Evolutionary conservation across 2,329 filamentous ascomycete genomes (phyloP), one percentile per base, ranked within the genome.

Genomic region (Aspergillus vadensis): DNA sequence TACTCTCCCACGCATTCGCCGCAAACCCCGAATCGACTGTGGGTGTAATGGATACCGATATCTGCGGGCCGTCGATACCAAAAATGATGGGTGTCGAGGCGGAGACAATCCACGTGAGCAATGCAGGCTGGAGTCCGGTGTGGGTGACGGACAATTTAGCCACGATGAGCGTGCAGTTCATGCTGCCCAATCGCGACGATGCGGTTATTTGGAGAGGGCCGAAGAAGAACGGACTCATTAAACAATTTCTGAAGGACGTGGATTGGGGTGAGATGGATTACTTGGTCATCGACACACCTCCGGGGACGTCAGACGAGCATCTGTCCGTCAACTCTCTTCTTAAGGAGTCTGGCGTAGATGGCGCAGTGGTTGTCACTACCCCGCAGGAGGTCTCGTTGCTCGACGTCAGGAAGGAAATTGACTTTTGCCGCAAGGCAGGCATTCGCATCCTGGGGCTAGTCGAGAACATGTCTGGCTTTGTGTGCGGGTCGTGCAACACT

Each of bases 1-100:
- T 98, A 69, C 86, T 98, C 17, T 90, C 91, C 2, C 92, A 97
- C 74, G 93, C 91, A 1, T 96, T 99, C 70, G 91, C 95, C 1
- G 86, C 86, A 14, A 91, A 96, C 75, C 87, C 89, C 0, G 86
- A 89, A 49, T 89, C 82, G 59, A 91, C 87, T 1, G 91, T 99
- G 27, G 95, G 94, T 19, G 89, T 99, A 69, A 97, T 98, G 92
- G 95, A 99, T 77, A 96, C 95, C 6, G 95, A 99, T 76, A 97
- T 99, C 64, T 97, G 92, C 78, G 95, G 95, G 0, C 95, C 95
- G 0, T 92, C 88, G 65, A 97, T 99, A 70, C 95, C 95, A 19
- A 97, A 97, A 80, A 98, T 99, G 94, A 93, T 99, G 88, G 95
- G 95, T 36, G 94, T 97, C 1, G 93, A 97, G 77, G 81, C 87